Evolutionary conservation across 2,329 filamentous ascomycete species (phyloP).

Genomic region (Tolypocladium ovalisporum): DNA sequence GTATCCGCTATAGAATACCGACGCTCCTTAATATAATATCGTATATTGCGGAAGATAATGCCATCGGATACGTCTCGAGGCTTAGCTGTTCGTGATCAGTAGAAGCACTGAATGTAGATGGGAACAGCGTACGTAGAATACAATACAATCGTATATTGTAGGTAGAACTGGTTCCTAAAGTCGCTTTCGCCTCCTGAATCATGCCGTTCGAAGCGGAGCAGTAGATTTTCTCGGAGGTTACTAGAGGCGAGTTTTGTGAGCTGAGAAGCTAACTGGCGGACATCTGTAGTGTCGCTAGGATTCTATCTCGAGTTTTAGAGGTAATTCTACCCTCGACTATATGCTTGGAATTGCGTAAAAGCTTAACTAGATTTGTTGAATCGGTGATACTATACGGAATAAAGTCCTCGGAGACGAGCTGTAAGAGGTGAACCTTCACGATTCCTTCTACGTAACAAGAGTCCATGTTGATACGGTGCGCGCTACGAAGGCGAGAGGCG

Average conservation of each 20-base stretch:
- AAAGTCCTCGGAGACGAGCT: too few species aligned
- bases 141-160: neutral
- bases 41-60: neutral
- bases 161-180: neutral
- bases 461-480: too few species aligned
- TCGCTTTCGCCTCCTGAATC: neutral
- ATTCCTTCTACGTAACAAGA: too few species aligned
- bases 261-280: neutral
- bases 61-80: neutral
- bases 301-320: neutral
- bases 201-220: neutral
- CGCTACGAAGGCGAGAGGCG: too few species aligned
- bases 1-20: neutral
- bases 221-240: neutral
- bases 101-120: neutral
- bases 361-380: neutral
- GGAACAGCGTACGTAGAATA: neutral
- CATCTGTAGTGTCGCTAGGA: neutral
- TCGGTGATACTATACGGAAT: neutral
- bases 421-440: too few species aligned
- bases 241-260: neutral
- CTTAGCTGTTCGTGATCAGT: neutral
- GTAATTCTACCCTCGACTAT: neutral
- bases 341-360: neutral
- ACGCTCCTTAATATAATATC: neutral